Percentiles rank a stretch among this genome's conserved stretches.
These are phyloP conservation scores for Curvularia spicifera DNA, from an alignment of 2,329 filamentous ascomycete species.

Conservation along the genomic window DNA sequence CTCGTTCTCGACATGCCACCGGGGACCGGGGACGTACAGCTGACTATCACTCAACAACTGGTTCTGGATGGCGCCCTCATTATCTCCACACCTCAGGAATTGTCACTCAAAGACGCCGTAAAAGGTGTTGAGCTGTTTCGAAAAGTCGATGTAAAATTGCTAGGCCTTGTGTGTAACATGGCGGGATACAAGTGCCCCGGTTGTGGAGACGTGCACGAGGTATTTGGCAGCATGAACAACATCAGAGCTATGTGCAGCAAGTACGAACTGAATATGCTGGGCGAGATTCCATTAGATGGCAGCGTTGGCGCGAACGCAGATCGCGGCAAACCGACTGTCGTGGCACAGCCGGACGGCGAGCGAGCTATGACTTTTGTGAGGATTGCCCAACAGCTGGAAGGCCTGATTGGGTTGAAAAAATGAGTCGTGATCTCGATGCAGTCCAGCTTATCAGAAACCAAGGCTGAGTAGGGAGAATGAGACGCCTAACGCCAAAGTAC, in stretches of 20 bases:
- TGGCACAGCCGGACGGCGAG: conserved; percentile 78
- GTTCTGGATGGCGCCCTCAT: conserved; percentile 86
- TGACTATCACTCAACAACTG: conserved; percentile 96
- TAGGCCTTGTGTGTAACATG: conserved; percentile 74
- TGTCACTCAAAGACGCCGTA: conserved; percentile 88
- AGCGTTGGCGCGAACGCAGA: conserved; percentile 88
- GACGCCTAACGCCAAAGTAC: neutral
- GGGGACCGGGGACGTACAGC: conserved; percentile 92
- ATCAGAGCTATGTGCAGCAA: conserved; percentile 80
- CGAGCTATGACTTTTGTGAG: conserved; percentile 74
- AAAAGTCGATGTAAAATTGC: conserved; percentile 76
- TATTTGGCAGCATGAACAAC: conserved; percentile 67
- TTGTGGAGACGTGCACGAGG: conserved; percentile 57
- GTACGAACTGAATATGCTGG: conserved; percentile 78
- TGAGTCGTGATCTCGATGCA: neutral
- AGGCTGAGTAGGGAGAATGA: neutral
- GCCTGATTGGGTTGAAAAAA: conserved; percentile 24
- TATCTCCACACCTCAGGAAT: conserved; percentile 90
- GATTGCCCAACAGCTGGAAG: conserved; percentile 65
- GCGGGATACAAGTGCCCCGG: conserved; percentile 47
- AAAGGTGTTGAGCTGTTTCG: conserved; percentile 93
- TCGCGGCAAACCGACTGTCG: conserved; percentile 85
- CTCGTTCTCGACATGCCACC: conserved; percentile 91
- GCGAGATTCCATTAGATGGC: conserved; percentile 86
- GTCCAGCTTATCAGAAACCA: neutral